These are phyloP conservation scores for Pseudonectria buxi DNA, from an alignment of 2,329 filamentous ascomycete genomes.

Conservation along the genomic window DNA sequence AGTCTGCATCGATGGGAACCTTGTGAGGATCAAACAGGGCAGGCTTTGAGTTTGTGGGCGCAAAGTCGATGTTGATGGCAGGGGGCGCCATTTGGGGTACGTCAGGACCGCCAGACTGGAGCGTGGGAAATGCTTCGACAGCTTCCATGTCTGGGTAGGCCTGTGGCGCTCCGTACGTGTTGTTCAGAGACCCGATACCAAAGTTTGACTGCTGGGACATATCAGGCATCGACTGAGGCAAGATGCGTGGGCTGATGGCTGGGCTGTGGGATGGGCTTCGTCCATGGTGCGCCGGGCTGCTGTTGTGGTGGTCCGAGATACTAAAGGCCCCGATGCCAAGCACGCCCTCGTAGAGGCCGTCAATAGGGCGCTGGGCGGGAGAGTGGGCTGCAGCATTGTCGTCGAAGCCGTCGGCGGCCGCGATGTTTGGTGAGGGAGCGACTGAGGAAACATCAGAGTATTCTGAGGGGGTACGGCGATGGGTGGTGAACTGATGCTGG, in stretches of 20 bases:
- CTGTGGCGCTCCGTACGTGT: constrained; percentile 30
- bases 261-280: constrained; percentile 74
- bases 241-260: constrained; percentile 57
- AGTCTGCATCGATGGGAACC: constrained; percentile 63
- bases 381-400: constrained; percentile 64
- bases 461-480: constrained; percentile 81
- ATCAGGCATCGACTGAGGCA: constrained; percentile 50
- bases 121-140: constrained; percentile 46
- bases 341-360: constrained; percentile 70
- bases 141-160: constrained; percentile 32
- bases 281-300: constrained; percentile 60
- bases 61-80: constrained; percentile 90
- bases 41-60: constrained; percentile 57
- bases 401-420: constrained; percentile 74
- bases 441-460: constrained; percentile 86
- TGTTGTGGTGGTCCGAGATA: constrained; percentile 62
- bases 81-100: constrained; percentile 81
- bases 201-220: constrained; percentile 42
- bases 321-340: constrained; percentile 74
- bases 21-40: constrained; percentile 45
- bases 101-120: constrained; percentile 47
- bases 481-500: constrained; percentile 63
- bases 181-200: constrained; percentile 34
- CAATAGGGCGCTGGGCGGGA: constrained; percentile 69
- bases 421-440: constrained; percentile 74